These are phyloP conservation scores for Fusarium domesticum DNA, from an alignment of 2,329 filamentous ascomycete species.

Conservation along the genomic window DNA sequence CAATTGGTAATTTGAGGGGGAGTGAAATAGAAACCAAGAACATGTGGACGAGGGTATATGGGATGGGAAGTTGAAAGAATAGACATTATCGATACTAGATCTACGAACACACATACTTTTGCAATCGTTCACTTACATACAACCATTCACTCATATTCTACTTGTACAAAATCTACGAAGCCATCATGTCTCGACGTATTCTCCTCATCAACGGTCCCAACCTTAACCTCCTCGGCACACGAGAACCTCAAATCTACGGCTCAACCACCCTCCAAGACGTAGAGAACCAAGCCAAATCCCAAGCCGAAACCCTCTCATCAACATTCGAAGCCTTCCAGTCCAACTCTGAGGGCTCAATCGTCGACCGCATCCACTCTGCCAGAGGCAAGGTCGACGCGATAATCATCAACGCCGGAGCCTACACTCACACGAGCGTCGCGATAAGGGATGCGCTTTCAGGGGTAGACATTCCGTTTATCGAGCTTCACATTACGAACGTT, in stretches of 20 bases:
- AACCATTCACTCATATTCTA: too few relatives aligned
- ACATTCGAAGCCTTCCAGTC: slow-evolving; percentile 64
- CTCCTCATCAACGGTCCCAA: slow-evolving; percentile 81
- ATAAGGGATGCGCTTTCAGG: slow-evolving; percentile 71
- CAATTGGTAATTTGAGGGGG: too few relatives aligned
- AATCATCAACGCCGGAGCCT: slow-evolving; percentile 73
- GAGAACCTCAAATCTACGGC: slow-evolving; percentile 73
- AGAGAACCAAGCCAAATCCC: slow-evolving; percentile 44
- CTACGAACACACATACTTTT: too few relatives aligned
- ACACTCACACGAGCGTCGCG: slow-evolving; percentile 73
- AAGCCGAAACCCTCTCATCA: slow-evolving; percentile 47
- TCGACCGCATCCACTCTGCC: slow-evolving; percentile 70
- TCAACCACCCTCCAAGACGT: slow-evolving; percentile 64
- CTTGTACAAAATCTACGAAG: too few relatives aligned
- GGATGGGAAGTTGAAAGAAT: too few relatives aligned
- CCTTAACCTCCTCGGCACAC: slow-evolving; percentile 73
- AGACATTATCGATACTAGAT: too few relatives aligned
- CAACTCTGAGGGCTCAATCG: slow-evolving; percentile 72
- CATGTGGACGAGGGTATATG: too few relatives aligned
- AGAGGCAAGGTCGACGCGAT: slow-evolving; percentile 58
- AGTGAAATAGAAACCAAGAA: slow-evolving; percentile 7
- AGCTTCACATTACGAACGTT: slow-evolving; percentile 74
- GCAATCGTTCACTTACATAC: too few relatives aligned
- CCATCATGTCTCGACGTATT: slow-evolving; percentile 45
- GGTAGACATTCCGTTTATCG: slow-evolving; percentile 69